Evolutionary conservation across 441 rosid genomes (phyloP).

Genomic region (Rhodomyrtus psidioides): DNA sequence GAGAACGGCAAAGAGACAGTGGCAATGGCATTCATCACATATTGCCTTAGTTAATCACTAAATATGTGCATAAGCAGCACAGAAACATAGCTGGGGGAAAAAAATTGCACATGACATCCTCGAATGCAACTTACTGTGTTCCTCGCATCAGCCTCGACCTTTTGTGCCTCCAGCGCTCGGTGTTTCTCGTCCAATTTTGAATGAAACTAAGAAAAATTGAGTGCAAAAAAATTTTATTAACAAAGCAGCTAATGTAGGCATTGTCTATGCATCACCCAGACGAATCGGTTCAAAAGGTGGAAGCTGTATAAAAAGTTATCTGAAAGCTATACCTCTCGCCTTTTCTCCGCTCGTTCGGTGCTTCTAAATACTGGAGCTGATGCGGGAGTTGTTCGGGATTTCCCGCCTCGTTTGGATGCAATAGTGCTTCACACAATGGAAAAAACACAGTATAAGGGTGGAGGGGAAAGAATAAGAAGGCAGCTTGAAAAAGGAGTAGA

Average conservation of each 20-base stretch:
- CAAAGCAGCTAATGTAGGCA: not conserved
- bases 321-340: not conserved
- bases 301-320: not conserved
- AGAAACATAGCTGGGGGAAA: not conserved
- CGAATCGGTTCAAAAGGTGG: not conserved
- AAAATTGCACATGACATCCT: not conserved
- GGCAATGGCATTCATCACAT: not conserved
- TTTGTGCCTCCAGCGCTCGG: slow-evolving; percentile 86
- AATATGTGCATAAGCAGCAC: not conserved
- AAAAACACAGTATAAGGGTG: not conserved
- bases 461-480: not conserved
- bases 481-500: not conserved
- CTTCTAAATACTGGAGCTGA: not conserved
- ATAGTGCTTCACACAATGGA: not conserved
- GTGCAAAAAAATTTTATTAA: not conserved
- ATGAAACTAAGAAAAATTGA: slow-evolving; percentile 44
- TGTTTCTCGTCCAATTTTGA: slow-evolving; percentile 87
- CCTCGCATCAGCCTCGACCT: slow-evolving; percentile 69
- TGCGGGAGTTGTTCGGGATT: not conserved
- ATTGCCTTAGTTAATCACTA: not conserved
- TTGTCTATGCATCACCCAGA: not conserved
- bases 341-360: not conserved
- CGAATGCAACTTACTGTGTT: slow-evolving; percentile 40
- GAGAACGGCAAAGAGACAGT: not conserved
- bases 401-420: not conserved